phyloP scores from a whole-genome alignment of 2,329 filamentous ascomycete species.

The Paradendryphiella salina region DNA sequence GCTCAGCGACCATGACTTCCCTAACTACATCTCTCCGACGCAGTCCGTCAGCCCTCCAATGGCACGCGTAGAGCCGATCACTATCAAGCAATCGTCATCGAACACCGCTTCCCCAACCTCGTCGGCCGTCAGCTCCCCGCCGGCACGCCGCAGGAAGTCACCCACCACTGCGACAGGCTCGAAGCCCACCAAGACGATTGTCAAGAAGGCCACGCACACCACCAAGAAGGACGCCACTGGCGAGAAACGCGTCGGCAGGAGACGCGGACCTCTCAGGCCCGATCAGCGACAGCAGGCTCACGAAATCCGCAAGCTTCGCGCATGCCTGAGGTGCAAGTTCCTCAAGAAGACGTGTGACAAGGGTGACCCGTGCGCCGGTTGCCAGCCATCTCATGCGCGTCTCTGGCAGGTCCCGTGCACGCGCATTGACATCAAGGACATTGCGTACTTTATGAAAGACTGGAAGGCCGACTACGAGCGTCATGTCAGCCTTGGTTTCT shows the following conservation, averaged over 20 bases:
- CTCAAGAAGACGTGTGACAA: slow-evolving; percentile 99
- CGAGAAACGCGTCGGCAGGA: slow-evolving; percentile 91
- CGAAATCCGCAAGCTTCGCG: slow-evolving; percentile 92
- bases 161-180: slow-evolving; percentile 68
- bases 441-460: slow-evolving; percentile 98
- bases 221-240: slow-evolving; percentile 75
- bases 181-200: slow-evolving; percentile 82
- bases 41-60: slow-evolving; percentile 68
- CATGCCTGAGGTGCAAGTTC: slow-evolving; percentile 95
- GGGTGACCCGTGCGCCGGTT: slow-evolving; percentile 92
- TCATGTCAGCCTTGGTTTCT: slow-evolving; percentile 83
- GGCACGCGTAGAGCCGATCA: slow-evolving; percentile 67
- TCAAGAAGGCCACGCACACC: slow-evolving; percentile 69
- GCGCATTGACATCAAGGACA: slow-evolving; percentile 97
- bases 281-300: slow-evolving; percentile 96
- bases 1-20: slow-evolving; percentile 37
- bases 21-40: slow-evolving; percentile 49
- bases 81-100: slow-evolving; percentile 67
- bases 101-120: slow-evolving; percentile 64
- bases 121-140: slow-evolving; percentile 57
- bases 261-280: slow-evolving; percentile 84
- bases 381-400: slow-evolving; percentile 91
- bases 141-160: slow-evolving; percentile 71
- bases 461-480: slow-evolving; percentile 97
- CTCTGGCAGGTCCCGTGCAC: slow-evolving; percentile 98